Evolutionary conservation across 768 basidiomycete species (phyloP), one percentile per base, ranked within the genome.

Genomic region (Nevesoporus exiguus): DNA sequence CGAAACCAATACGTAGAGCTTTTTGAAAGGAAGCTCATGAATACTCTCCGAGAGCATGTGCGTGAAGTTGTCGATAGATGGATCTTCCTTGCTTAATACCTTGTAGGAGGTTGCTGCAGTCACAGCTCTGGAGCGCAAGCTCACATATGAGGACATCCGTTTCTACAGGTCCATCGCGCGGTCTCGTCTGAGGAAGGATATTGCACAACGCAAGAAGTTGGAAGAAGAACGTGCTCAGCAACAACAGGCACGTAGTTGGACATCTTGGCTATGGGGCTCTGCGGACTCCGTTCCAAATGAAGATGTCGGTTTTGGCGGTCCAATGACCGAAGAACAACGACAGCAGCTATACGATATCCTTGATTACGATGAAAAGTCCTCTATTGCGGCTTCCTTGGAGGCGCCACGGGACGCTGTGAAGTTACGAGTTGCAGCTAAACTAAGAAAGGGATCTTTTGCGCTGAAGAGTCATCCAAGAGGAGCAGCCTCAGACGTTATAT

Each of bases 81-180:
- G 15, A 9, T 19, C 37, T 47, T 22, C 9, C 13, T 2, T 47
- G 30, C 13, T 55, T 19, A 59, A 33, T 34, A 21, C 21, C 29
- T 41, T 29, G 27, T 34, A 88, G 86, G 85, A 87, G 53, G 50
- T 70, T 34, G 65, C 70, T 58, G 73, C 65, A 7, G 73, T 95
- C 29, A 80, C 85, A 43, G 75, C 71, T 0, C 73, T 98, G 51
- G 97, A 99, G 69, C 75, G 69, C 59, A 93, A 92, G 67, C 77
- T 98, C 27, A 80, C 85, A 0, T 98, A 98, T 61, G 93, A 96
- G 69, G 97, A 98, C 64, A 86, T 99, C 47, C 86, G 96, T 4
- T 97, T 98, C 73, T 99, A 98, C 73, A 85, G 97, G 30, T 98
- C 94, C 4, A 92, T 98, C 56, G 91, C 93, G 0, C 85, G 91